Base-by-base conservation (phyloP, 345 rosid genomes). In the Hibiscus trionum region DNA sequence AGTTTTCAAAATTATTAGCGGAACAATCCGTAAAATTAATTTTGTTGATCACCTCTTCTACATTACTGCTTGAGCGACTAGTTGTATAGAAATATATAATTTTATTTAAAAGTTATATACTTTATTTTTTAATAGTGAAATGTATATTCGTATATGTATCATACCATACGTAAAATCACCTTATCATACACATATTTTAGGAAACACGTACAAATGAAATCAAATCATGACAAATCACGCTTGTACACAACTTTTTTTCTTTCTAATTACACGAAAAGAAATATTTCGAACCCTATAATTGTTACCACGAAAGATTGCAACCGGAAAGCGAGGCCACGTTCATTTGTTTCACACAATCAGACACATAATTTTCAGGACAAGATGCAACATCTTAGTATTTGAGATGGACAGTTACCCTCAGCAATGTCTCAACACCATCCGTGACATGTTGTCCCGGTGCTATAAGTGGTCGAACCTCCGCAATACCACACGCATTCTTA, bases 391-490 rank as follows among this genome's bases (percentile, higher is more conserved):
- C 29, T 33, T 33, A 82, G 83, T 88, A 82, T 63, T 86, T 85
- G 4, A 91, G 86, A 74, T 91, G 86, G 72, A 90, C 88, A 10
- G 80, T 80, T 69, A 93, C 79, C 84, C 97, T 88, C 76, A 91
- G 52, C 73, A 93, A 72, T 70, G 86, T 68, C 82, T 91, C 91
- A 2, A 83, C 96, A 15, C 98, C 98, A 59, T 91, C 90, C 0
- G 74, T 73, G 69, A 86, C 79, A 62, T 73, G 86, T 69, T 91
- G 96, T 1, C 97, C 96, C 0, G 87, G 69, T 19, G 98, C 93
- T 60, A 91, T 77, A 72, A 93, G 85, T 16, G 89, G 82, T 66
- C 97, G 73, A 66, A 88, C 70, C 72, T 91, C 93, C 1, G 96
- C 97, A 19, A 85, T 52, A 46, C 98, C 97, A 0, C 77, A 75